Evolutionary conservation across 192 early-diverging fungal species (phyloP).

Genomic region (Bifiguratus adelaidae): DNA sequence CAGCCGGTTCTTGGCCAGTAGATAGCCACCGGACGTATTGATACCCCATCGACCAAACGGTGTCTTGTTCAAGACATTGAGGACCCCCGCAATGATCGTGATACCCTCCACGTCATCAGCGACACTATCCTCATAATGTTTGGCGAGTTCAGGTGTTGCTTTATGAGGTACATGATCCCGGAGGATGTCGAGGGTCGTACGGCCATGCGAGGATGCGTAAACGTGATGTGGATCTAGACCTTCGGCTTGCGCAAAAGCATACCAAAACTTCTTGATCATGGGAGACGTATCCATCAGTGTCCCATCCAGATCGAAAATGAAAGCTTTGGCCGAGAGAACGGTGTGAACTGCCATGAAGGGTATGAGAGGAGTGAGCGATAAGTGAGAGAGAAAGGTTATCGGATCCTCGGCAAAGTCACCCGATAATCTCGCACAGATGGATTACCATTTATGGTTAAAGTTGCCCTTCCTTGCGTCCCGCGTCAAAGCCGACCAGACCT

Average conservation of each 20-base stretch:
- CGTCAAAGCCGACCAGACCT: neutral
- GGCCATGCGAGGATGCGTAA: no score
- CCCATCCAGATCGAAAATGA: constrained; percentile 29
- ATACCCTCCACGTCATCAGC: constrained; percentile 13
- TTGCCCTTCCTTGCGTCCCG: neutral
- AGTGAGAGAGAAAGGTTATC: no score
- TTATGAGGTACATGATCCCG: no score
- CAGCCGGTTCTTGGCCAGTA: constrained; percentile 28
- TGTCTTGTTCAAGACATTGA: constrained; percentile 1
- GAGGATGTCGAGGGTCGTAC: no score
- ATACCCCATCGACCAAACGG: constrained; percentile 19
- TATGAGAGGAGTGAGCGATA: no score
- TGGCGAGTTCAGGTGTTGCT: no score
- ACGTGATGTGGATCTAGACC: constrained; percentile 22
- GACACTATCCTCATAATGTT: constrained; percentile 10
- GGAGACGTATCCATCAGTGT: constrained; percentile 37
- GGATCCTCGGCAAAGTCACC: neutral
- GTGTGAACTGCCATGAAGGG: no score
- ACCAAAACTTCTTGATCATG: constrained; percentile 32
- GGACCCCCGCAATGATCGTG: constrained; percentile 15
- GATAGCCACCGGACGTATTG: constrained; percentile 24
- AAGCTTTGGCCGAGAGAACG: constrained; percentile 4
- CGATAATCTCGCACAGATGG: neutral
- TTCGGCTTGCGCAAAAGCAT: constrained; percentile 17
- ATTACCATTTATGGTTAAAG: neutral